A percentile compares a stretch with the other conserved stretches of the same genome.
These are phyloP conservation scores for Filobasidium floriforme DNA, from an alignment of 768 basidiomycete genomes.

Conservation along the genomic window DNA sequence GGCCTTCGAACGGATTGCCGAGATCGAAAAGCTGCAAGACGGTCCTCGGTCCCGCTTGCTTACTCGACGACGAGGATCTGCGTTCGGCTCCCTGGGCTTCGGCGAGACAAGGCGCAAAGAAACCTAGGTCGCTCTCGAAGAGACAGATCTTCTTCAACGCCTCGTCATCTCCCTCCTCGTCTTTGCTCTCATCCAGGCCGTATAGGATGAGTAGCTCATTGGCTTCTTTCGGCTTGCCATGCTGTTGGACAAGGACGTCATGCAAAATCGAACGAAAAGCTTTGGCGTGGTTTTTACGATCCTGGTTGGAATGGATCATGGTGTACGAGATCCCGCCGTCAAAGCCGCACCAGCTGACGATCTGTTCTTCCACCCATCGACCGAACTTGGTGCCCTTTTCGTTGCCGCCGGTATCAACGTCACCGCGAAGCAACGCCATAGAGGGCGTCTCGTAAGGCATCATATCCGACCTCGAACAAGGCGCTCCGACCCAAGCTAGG, in stretches of 20 bases:
- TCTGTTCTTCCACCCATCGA: slow-evolving; percentile 14
- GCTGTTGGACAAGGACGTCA: background rate
- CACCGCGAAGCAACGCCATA: slow-evolving; percentile 14
- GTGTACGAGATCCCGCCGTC: slow-evolving; percentile 16
- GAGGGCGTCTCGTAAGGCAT: slow-evolving; percentile 19
- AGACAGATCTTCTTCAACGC: slow-evolving; percentile 10
- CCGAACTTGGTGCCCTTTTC: background rate
- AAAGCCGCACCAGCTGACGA: slow-evolving; percentile 12
- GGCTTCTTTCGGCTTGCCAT: background rate
- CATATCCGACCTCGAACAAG: slow-evolving; percentile 15
- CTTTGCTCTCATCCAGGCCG: background rate
- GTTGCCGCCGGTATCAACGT: background rate
- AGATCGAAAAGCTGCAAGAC: slow-evolving; percentile 11
- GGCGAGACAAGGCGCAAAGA: slow-evolving; percentile 12
- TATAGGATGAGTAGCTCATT: slow-evolving; percentile 5
- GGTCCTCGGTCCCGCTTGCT: background rate
- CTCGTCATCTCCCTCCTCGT: slow-evolving; percentile 4
- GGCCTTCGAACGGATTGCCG: slow-evolving; percentile 14
- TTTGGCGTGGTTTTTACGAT: slow-evolving; percentile 9
- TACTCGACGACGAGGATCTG: background rate
- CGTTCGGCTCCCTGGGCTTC: slow-evolving; percentile 6
- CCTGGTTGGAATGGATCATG: slow-evolving; percentile 8
- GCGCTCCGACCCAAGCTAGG: slow-evolving; percentile 11
- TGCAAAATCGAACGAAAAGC: slow-evolving; percentile 4
- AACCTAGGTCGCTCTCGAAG: slow-evolving; percentile 16